Evolutionary conservation across 805 yeast species (phyloP), one percentile per base, ranked within the genome.

Genomic region (Saccharomycopsis guyanensis): DNA sequence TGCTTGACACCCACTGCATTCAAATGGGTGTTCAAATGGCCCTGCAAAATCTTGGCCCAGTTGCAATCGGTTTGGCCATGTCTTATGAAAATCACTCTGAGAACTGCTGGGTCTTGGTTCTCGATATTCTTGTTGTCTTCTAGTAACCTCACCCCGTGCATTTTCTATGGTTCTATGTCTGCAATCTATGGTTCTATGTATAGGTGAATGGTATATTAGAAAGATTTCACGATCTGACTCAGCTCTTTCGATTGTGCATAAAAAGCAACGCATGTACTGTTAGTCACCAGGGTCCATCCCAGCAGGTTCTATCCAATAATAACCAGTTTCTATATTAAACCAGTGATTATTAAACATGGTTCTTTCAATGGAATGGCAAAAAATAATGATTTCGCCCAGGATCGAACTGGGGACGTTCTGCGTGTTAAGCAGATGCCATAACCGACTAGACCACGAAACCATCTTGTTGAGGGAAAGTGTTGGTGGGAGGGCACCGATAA

Each of bases 331-430:
- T n/a, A n/a, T n/a, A n/a, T n/a, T n/a, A n/a, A n/a, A n/a, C n/a
- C n/a, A n/a, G n/a, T n/a, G n/a, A n/a, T n/a, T n/a, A n/a, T n/a
- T n/a, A n/a, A n/a, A n/a, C n/a, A n/a, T n/a, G n/a, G n/a, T n/a
- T 25, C 29, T 25, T 25, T 10, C 10, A 7, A 8, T 33, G 10
- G 41, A 43, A 45, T 15, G 38, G 40, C 57, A 55, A 58, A 65
- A 69, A 71, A 62, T 63, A 62, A 57, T 88, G 96, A 87, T 83
- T 86, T 81, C 84, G 88, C 97, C 97, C 97, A 89, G 97, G 97
- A 87, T 91, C 96, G 97, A 91, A 91, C 97, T 88, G 96, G 97
- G 96, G 97, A 91, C 97, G 88, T 86, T 86, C 93, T 87, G 96
- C 96, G 96, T 89, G 97, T 89, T 87, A 89, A 86, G 96, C 96